Percentiles rank a stretch among this genome's conserved stretches.
phyloP scores from a whole-genome alignment of 2,329 filamentous ascomycete genomes.

The Phoma sp. region DNA sequence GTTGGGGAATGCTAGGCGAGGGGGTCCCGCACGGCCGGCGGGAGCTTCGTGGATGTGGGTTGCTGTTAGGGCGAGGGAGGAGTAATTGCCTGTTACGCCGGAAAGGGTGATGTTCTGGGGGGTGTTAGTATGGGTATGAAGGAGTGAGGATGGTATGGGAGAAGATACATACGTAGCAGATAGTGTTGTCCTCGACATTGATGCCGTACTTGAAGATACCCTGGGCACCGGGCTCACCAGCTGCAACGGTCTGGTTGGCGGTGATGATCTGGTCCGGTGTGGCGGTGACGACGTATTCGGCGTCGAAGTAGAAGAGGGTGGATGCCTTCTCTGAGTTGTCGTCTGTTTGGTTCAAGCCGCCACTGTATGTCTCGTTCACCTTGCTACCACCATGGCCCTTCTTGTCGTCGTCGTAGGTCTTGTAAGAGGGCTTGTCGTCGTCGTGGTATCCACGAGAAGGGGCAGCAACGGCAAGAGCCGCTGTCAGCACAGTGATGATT shows the following conservation, averaged over 20 bases:
- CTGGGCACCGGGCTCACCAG: constrained; percentile 54
- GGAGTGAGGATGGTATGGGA: not conserved
- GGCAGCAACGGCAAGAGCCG: constrained; percentile 30
- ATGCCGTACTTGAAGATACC: constrained; percentile 63
- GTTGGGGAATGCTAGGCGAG: constrained; percentile 53
- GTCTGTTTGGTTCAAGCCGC: too few relatives aligned
- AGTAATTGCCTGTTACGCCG: constrained; percentile 59
- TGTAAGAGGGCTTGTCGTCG: constrained; percentile 3
- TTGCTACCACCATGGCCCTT: constrained; percentile 33
- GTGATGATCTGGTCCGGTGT: constrained; percentile 61
- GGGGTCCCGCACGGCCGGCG: constrained; percentile 58
- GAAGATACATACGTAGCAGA: constrained; percentile 48
- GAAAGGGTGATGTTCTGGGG: constrained; percentile 59
- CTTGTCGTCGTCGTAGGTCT: constrained; percentile 27
- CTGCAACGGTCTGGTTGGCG: constrained; percentile 45
- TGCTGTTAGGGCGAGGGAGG: constrained; percentile 59
- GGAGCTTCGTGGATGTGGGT: constrained; percentile 64
- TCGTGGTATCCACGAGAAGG: constrained; percentile 21
- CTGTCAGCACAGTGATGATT: constrained; percentile 27
- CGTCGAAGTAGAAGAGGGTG: constrained; percentile 59
- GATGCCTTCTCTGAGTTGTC: too few relatives aligned
- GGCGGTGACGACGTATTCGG: constrained; percentile 58
- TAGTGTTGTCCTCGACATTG: constrained; percentile 55
- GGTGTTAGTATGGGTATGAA: not conserved
- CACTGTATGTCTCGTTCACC: too few relatives aligned